A percentile compares a stretch with the other conserved stretches of the same genome.
Conservation (phyloP, 1,284 basidiomycete genomes). For the Cutaneotrichosporon sp. region DNA sequence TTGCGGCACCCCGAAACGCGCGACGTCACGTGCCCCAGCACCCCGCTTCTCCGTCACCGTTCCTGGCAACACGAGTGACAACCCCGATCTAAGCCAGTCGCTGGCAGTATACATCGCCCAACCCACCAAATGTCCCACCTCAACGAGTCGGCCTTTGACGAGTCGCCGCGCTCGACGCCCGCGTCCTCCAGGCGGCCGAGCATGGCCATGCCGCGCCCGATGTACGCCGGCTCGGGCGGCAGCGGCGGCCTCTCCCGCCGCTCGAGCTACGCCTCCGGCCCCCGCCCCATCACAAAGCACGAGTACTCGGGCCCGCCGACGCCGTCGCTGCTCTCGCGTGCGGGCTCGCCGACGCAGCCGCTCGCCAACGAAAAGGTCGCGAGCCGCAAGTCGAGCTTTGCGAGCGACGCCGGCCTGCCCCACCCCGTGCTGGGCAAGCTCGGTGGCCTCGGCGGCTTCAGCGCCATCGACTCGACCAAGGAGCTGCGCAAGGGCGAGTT, state of each 20-base stretch:
- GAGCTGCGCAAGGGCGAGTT: constrained; percentile 60
- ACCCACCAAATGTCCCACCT: constrained; percentile 11
- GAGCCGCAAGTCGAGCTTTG: constrained; percentile 29
- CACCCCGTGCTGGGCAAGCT: constrained; percentile 20
- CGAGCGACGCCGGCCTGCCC: constrained; percentile 1
- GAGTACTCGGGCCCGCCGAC: constrained; percentile 46
- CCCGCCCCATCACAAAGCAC: constrained; percentile 39
- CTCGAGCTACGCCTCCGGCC: constrained; percentile 39
- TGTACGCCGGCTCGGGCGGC: not conserved
- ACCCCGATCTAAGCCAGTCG: not conserved
- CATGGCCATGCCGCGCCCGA: constrained; percentile 13
- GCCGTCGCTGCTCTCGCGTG: constrained; percentile 50
- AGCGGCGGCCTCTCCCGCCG: constrained; percentile 31
- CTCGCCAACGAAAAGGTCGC: constrained; percentile 41
- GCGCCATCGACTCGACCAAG: constrained; percentile 31
- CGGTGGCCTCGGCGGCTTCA: constrained; percentile 32
- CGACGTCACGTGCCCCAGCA: too few species aligned
- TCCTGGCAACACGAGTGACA: not conserved
- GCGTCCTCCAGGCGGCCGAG: constrained; percentile 20
- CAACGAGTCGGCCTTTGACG: constrained; percentile 22
- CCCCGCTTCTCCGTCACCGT: not conserved
- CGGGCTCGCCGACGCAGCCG: constrained; percentile 51
- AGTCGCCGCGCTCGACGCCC: constrained; percentile 27
- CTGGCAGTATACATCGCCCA: not conserved
- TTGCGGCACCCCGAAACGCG: too few species aligned